Evolutionary conservation across 2,329 filamentous ascomycete species (phyloP).

Genomic region (Dactylellina cionopaga): DNA sequence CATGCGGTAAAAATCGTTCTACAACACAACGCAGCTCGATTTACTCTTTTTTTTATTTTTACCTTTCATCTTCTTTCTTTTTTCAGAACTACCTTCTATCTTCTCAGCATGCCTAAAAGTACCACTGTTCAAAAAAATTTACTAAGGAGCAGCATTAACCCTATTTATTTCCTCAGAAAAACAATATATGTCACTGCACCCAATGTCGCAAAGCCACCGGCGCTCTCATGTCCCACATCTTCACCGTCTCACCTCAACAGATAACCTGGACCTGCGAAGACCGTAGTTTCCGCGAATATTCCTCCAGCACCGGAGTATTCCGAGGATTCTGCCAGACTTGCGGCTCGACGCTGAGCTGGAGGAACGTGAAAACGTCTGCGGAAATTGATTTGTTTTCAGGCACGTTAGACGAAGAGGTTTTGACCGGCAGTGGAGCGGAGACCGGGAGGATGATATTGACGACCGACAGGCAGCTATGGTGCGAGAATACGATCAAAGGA

Average conservation of each 20-base stretch:
- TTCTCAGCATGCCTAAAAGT: no score
- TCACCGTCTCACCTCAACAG: slow-evolving; percentile 60
- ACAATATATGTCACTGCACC: slow-evolving; percentile 67
- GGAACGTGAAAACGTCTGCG: slow-evolving; percentile 42
- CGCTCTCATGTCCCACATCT: slow-evolving; percentile 63
- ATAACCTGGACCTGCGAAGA: slow-evolving; percentile 60
- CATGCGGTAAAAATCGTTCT: no score
- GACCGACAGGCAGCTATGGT: slow-evolving; percentile 62
- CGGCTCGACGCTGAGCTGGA: slow-evolving; percentile 66
- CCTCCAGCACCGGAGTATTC: slow-evolving; percentile 61
- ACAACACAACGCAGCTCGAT: neutral
- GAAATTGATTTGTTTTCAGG: slow-evolving; percentile 54
- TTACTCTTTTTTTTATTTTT: neutral
- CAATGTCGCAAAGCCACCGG: slow-evolving; percentile 68
- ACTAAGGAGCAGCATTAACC: no score
- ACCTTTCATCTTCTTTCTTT: no score
- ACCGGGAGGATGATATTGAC: slow-evolving; percentile 62
- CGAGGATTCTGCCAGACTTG: slow-evolving; percentile 66
- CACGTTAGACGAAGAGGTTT: slow-evolving; percentile 57
- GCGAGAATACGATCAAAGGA: slow-evolving; percentile 60
- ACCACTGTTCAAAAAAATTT: no score
- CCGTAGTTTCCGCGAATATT: slow-evolving; percentile 58
- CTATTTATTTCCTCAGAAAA: no score
- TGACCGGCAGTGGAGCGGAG: slow-evolving; percentile 52
- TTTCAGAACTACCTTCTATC: no score